These are phyloP conservation scores for Podila clonocystis DNA, from an alignment of 192 early-diverging fungal species.

Conservation along the genomic window DNA sequence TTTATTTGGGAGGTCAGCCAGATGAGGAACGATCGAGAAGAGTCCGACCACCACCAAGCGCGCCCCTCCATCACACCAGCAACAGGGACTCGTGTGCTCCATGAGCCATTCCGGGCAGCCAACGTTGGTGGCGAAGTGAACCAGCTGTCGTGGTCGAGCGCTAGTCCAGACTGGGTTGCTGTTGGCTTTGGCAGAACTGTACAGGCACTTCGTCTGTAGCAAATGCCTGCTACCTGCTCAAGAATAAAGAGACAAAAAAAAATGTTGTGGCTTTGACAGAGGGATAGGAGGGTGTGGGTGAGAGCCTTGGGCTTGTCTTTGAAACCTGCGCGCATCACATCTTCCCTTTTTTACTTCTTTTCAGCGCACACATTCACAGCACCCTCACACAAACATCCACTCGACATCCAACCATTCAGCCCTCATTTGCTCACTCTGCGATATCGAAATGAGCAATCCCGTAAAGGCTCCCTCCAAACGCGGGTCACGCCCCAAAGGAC, in stretches of 20 bases:
- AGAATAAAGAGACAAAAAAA: conserved; percentile 2
- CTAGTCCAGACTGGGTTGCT: conserved; percentile 87
- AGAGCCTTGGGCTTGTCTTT: neutral
- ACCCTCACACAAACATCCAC: neutral
- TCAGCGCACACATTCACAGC: neutral
- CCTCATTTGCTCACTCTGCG: neutral
- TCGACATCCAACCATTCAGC: neutral
- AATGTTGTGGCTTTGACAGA: neutral
- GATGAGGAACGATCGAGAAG: conserved; percentile 51
- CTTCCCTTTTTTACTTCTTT: no score
- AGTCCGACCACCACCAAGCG: conserved; percentile 34
- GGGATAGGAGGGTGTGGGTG: no score
- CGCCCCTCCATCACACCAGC: conserved; percentile 3
- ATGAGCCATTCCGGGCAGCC: conserved; percentile 72
- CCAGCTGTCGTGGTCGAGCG: conserved; percentile 84
- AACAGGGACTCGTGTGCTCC: conserved; percentile 40
- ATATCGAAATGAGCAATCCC: conserved; percentile 24
- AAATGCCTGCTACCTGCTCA: neutral
- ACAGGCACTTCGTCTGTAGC: conserved; percentile 83
- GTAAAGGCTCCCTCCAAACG: conserved; percentile 29
- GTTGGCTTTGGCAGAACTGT: conserved; percentile 87
- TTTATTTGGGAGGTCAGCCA: conserved; percentile 91
- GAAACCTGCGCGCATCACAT: no score
- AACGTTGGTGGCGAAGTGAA: conserved; percentile 73
- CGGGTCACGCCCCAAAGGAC: conserved; percentile 26